Evolutionary conservation across 352 stramenopile genomes (phyloP).

Genomic region (Blastocystis sp.): DNA sequence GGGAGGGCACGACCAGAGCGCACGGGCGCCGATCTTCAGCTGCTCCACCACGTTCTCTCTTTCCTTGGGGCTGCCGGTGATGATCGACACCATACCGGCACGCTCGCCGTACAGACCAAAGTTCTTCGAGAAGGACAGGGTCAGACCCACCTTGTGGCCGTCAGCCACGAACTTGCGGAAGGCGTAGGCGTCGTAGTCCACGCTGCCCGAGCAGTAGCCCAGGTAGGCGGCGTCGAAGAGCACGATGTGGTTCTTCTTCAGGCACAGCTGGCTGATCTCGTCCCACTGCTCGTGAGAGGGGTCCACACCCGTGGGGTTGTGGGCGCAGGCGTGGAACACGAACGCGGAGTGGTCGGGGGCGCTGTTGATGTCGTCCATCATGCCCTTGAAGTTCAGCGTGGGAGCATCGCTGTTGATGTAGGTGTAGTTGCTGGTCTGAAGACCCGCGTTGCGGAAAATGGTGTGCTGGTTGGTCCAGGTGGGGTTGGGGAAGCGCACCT

Average conservation of each 20-base stretch:
- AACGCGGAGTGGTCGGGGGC: slow-evolving; percentile 89
- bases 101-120: slow-evolving; percentile 99
- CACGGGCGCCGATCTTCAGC: slow-evolving; percentile 96
- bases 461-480: slow-evolving; percentile 98
- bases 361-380: slow-evolving; percentile 90
- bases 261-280: slow-evolving; percentile 89
- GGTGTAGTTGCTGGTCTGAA: slow-evolving; percentile 82
- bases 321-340: slow-evolving; percentile 95
- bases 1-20: slow-evolving; percentile 98
- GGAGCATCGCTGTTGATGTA: slow-evolving; percentile 82
- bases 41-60: slow-evolving; percentile 84
- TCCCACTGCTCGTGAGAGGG: slow-evolving; percentile 94
- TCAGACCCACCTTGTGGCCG: slow-evolving; percentile 91
- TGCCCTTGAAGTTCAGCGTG: slow-evolving; percentile 85
- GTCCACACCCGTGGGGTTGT: slow-evolving; percentile 97
- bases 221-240: slow-evolving; percentile 99
- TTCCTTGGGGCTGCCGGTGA: slow-evolving; percentile 78
- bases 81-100: slow-evolving; percentile 90
- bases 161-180: slow-evolving; percentile 96
- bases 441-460: slow-evolving; percentile 81
- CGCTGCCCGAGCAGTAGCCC: slow-evolving; percentile 94
- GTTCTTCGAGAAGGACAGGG: slow-evolving; percentile 99
- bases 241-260: slow-evolving; percentile 89
- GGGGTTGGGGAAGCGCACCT: slow-evolving; percentile 95
- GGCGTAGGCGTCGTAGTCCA: slow-evolving; percentile 87